Evolutionary conservation across 148 eudicot species (phyloP), one percentile per base, ranked within the genome.

Genomic region (Polygonum maritimum): DNA sequence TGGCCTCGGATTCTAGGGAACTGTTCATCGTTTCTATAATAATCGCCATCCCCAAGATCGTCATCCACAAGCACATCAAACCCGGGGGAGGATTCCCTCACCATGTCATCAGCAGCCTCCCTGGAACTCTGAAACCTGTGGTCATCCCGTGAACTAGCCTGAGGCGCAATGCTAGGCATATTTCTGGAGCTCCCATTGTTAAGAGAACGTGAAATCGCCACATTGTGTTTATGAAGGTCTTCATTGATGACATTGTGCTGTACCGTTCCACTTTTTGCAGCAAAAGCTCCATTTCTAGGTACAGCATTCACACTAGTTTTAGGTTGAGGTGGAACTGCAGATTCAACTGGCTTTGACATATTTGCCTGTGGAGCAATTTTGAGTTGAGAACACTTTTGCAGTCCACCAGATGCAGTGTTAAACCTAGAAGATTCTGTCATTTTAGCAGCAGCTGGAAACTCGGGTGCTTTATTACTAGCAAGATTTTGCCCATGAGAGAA

Each of bases 51-150:
- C 74, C 87, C 76, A 33, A 81, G 83, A 18, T 92, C 93, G 81
- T 90, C 88, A 80, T 94, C 96, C 60, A 94, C 98, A 76, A 94
- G 98, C 74, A 94, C 98, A 87, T 94, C 97, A 82, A 92, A 94
- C 49, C 98, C 98, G 80, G 98, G 98, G 33, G 98, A 92, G 12
- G 89, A 91, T 81, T 94, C 97, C 73, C 98, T 85, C 67, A 91
- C 86, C 44, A 84, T 78, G 70, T 90, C 96, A 65, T 89, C 93
- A 14, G 84, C 83, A 14, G 84, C 83, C 80, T 94, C 98, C 81
- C 80, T 88, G 52, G 81, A 76, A 77, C 82, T 85, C 77, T 84
- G 82, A 67, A 79, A 67, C 65, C 55, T 82, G 12, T 76, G 85
- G 51, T 90, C 86, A 44, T 88, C 91, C 57, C 79, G 74, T 48